phyloP scores from a whole-genome alignment of 1,139 yeast genomes.

The Saccharomycopsis crataegensis region DNA sequence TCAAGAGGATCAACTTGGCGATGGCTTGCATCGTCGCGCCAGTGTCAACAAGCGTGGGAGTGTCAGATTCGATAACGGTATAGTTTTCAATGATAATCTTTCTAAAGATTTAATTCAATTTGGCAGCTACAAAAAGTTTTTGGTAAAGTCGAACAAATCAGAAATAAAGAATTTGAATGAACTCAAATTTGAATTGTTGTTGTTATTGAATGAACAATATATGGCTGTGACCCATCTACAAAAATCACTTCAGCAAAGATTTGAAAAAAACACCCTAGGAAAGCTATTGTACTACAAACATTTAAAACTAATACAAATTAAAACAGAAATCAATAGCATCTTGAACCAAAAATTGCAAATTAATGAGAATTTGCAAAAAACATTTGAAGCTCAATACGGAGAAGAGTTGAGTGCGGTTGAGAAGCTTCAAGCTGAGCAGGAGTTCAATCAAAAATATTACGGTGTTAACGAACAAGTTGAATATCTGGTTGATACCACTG shows the following conservation, averaged over 20 bases:
- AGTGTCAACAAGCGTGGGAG: conserved; percentile 2
- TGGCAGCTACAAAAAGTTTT: conserved; percentile 9
- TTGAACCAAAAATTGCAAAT: conserved; percentile 6
- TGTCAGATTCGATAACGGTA: conserved; percentile 4
- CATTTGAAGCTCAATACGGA: conserved; percentile 9
- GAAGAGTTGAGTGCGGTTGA: conserved; percentile 7
- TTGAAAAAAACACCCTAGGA: conserved; percentile 1
- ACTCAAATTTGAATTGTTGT: conserved; percentile 16
- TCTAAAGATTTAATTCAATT: conserved; percentile 10
- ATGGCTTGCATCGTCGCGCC: not conserved
- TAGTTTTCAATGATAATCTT: conserved; percentile 7
- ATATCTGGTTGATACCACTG: conserved; percentile 14
- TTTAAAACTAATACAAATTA: conserved; percentile 18
- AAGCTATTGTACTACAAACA: conserved; percentile 14
- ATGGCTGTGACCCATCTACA: conserved; percentile 12
- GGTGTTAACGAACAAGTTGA: conserved; percentile 3
- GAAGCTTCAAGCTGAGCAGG: conserved; percentile 5
- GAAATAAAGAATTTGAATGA: conserved; percentile 10
- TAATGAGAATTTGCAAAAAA: conserved; percentile 9
- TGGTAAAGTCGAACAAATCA: conserved; percentile 7
- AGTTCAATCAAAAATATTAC: conserved; percentile 4
- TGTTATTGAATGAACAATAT: conserved; percentile 19
- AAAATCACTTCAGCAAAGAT: conserved; percentile 1
- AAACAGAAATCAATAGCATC: conserved; percentile 12
- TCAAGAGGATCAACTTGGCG: not conserved